Evolutionary conservation across 176 grass and related monocot genomes (phyloP).

Genomic region (Zoysia japonica): DNA sequence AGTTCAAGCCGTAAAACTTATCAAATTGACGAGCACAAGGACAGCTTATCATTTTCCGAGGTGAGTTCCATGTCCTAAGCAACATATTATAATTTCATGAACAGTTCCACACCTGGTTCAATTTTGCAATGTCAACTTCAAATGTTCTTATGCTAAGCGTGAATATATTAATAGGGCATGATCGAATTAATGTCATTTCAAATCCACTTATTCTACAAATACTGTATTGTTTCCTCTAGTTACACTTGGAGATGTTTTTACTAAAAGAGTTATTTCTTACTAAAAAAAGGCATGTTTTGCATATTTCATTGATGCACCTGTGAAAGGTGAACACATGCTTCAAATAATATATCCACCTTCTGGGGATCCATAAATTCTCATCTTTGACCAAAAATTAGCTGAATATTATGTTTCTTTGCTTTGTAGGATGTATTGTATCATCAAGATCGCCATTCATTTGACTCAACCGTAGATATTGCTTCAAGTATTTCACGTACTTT

Average conservation of each 20-base stretch:
- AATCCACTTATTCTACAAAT: background rate
- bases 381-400: constrained; percentile 23
- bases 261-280: background rate
- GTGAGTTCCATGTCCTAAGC: constrained; percentile 54
- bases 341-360: background rate
- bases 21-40: constrained; percentile 46
- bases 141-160: background rate
- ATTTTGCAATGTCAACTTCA: background rate
- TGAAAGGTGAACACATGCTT: constrained; percentile 8
- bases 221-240: background rate
- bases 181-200: background rate
- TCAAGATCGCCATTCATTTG: constrained; percentile 47
- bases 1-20: constrained; percentile 49
- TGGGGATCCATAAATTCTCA: background rate
- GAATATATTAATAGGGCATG: background rate
- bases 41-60: constrained; percentile 71
- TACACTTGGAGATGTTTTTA: constrained; percentile 1
- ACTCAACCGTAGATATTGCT: constrained; percentile 56
- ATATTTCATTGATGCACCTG: constrained; percentile 5
- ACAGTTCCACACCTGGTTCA: background rate
- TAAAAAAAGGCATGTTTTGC: background rate
- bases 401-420: background rate
- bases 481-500: constrained; percentile 57
- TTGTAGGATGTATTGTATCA: constrained; percentile 67
- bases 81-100: background rate